Evolutionary conservation across 352 stramenopile genomes (phyloP).

Genomic region (Globisporangium splendens): DNA sequence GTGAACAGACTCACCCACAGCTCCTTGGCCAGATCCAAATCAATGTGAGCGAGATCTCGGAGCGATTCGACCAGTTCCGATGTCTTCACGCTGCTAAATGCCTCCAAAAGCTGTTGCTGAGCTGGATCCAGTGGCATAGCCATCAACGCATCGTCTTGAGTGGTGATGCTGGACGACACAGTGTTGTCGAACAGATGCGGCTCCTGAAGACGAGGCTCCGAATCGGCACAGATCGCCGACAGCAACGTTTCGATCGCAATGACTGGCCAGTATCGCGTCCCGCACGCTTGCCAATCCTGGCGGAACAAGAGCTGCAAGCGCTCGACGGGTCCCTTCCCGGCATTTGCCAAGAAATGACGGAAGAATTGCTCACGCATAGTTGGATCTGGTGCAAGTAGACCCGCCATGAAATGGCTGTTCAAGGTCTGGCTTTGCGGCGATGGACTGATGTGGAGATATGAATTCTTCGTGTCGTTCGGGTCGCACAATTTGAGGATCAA

Average conservation of each 20-base stretch:
- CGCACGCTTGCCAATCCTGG: constrained; percentile 86
- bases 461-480: constrained; percentile 54
- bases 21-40: constrained; percentile 81
- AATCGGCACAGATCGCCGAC: constrained; percentile 30
- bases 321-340: constrained; percentile 35
- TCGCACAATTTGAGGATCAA: constrained; percentile 78
- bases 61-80: constrained; percentile 49
- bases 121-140: neutral
- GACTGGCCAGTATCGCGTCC: constrained; percentile 80
- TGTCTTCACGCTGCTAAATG: constrained; percentile 26
- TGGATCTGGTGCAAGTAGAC: constrained; percentile 70
- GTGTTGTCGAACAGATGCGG: constrained; percentile 5
- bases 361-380: constrained; percentile 68
- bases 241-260: constrained; percentile 77
- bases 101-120: constrained; percentile 27
- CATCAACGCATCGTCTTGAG: neutral
- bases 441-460: constrained; percentile 68
- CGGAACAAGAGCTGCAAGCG: constrained; percentile 68
- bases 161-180: neutral
- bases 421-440: constrained; percentile 59
- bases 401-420: constrained; percentile 76
- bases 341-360: constrained; percentile 52
- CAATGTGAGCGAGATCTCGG: constrained; percentile 70
- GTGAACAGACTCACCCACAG: constrained; percentile 79
- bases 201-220: constrained; percentile 11